These are phyloP conservation scores for Venturia carpophila DNA, from an alignment of 2,329 filamentous ascomycete species.

Conservation along the genomic window DNA sequence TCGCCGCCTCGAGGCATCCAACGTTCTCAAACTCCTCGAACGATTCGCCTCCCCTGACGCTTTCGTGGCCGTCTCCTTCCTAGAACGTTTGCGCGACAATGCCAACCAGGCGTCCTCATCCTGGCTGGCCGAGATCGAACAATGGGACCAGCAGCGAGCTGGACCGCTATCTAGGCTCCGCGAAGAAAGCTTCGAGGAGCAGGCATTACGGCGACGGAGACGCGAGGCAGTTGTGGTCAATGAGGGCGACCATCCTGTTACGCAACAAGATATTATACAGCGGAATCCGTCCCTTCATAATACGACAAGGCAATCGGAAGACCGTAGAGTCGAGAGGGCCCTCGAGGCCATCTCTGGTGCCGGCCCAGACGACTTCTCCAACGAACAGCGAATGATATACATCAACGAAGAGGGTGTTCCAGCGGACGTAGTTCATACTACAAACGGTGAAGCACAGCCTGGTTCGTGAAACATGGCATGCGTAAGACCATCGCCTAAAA, in stretches of 20 bases:
- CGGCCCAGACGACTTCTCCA: neutral
- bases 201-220: conserved; percentile 64
- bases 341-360: neutral
- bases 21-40: conserved; percentile 27
- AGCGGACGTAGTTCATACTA: neutral
- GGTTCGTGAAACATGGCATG: conserved; percentile 3
- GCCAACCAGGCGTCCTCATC: neutral
- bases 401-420: neutral
- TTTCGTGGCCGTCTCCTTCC: neutral
- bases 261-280: conserved; percentile 71
- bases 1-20: conserved; percentile 23
- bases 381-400: neutral
- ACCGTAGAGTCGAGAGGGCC: conserved; percentile 10
- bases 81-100: conserved; percentile 10
- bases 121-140: conserved; percentile 2
- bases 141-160: conserved; percentile 3
- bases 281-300: conserved; percentile 20
- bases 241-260: conserved; percentile 69
- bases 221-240: conserved; percentile 87
- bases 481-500: neutral
- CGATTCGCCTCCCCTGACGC: conserved; percentile 6
- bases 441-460: neutral
- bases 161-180: conserved; percentile 21
- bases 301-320: conserved; percentile 5
- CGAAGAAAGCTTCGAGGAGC: conserved; percentile 57